A percentile compares a stretch with the other conserved stretches of the same genome.
Conservation (phyloP, 306 rosid species). For the Glycine latifolia region DNA sequence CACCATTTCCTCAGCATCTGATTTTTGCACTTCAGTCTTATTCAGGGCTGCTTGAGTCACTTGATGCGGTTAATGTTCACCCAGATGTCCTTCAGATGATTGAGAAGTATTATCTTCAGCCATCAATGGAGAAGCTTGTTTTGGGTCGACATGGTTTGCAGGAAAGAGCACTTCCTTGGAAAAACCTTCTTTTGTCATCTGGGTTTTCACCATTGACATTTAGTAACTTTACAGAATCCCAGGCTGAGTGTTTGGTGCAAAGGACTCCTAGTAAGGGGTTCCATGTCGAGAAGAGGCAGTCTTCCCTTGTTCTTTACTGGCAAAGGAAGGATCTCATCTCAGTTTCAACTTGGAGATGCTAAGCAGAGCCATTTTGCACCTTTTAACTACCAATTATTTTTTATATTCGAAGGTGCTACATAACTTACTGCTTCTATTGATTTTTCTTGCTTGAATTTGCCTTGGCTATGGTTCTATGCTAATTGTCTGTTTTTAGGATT, state of each 20-base stretch:
- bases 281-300: conserved; percentile 75
- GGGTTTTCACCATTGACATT: conserved; percentile 75
- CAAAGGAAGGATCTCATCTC: conserved; percentile 81
- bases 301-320: conserved; percentile 84
- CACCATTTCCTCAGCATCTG: conserved; percentile 66
- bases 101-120: conserved; percentile 77
- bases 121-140: conserved; percentile 75
- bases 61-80: conserved; percentile 75
- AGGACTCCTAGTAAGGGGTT: conserved; percentile 79
- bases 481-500: conserved; percentile 74
- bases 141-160: conserved; percentile 53
- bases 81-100: conserved; percentile 74
- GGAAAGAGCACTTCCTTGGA: conserved; percentile 68
- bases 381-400: conserved; percentile 55
- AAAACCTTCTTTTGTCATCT: conserved; percentile 53
- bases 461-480: conserved; percentile 62
- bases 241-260: conserved; percentile 89
- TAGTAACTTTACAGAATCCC: conserved; percentile 85
- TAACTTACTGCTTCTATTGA: conserved; percentile 57
- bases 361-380: conserved; percentile 47
- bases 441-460: conserved; percentile 49
- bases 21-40: conserved; percentile 63
- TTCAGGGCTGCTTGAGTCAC: conserved; percentile 70
- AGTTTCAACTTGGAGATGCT: conserved; percentile 86
- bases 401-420: conserved; percentile 63